A percentile compares a stretch with the other conserved stretches of the same genome.
phyloP scores from a whole-genome alignment of 2,329 filamentous ascomycete genomes.

The Sclerotinia subarctica region DNA sequence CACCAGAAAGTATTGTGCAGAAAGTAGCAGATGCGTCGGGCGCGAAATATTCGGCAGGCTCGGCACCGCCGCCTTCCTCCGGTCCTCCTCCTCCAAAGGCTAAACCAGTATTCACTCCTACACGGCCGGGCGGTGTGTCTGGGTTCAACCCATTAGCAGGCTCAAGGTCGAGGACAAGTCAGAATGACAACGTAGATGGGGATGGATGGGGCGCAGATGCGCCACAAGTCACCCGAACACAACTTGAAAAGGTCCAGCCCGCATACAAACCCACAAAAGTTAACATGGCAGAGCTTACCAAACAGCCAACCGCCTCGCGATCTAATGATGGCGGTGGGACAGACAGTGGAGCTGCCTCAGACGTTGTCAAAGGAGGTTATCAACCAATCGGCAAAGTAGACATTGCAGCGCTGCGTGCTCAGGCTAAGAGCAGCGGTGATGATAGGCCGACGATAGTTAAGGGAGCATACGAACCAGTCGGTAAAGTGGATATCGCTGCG shows the following conservation, averaged over 20 bases:
- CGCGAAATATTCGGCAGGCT: constrained; percentile 81
- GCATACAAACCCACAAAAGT: constrained; percentile 96
- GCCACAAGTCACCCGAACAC: constrained; percentile 79
- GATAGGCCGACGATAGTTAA: constrained; percentile 83
- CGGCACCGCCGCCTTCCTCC: constrained; percentile 50
- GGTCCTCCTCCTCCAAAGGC: constrained; percentile 60
- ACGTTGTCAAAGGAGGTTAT: constrained; percentile 81
- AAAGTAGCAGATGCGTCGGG: constrained; percentile 95
- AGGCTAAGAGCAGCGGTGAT: constrained; percentile 66
- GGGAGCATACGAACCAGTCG: constrained; percentile 89
- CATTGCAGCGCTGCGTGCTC: constrained; percentile 82
- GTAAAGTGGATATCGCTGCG: constrained; percentile 95
- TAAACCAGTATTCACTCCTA: constrained; percentile 90
- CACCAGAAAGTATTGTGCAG: constrained; percentile 81
- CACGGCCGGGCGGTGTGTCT: constrained; percentile 46
- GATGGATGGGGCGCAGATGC: constrained; percentile 97
- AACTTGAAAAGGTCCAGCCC: constrained; percentile 86
- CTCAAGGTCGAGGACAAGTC: constrained; percentile 56
- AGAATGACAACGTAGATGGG: constrained; percentile 60
- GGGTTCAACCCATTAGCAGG: constrained; percentile 66
- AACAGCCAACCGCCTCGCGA: constrained; percentile 61
- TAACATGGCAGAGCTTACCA: constrained; percentile 81
- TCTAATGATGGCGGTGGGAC: constrained; percentile 48
- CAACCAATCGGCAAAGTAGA: constrained; percentile 97
- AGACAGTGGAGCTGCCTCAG: constrained; percentile 47